A percentile compares a stretch with the other conserved stretches of the same genome.
These are phyloP conservation scores for Cercospora sp. DNA, from an alignment of 2,329 filamentous ascomycete species.

Conservation along the genomic window DNA sequence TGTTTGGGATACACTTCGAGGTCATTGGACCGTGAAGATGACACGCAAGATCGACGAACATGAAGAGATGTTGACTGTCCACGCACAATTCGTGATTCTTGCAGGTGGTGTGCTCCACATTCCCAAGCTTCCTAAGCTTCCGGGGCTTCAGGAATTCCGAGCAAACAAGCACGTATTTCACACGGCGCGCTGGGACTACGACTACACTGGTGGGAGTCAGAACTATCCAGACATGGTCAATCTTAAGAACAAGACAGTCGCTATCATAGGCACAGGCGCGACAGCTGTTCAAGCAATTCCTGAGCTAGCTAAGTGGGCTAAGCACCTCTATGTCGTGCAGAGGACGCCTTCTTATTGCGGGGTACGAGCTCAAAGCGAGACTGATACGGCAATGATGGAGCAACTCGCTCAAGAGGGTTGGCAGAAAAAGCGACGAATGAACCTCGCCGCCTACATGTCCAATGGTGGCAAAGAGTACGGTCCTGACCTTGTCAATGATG, in stretches of 20 bases:
- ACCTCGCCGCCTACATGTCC: conserved; percentile 37
- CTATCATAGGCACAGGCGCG: conserved; percentile 49
- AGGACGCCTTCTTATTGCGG: conserved; percentile 43
- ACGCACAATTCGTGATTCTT: no score
- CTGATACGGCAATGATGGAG: conserved; percentile 43
- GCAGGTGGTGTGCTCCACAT: no score
- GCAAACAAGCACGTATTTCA: no score
- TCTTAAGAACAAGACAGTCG: conserved; percentile 45
- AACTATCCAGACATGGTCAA: conserved; percentile 34
- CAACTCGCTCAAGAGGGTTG: conserved; percentile 47
- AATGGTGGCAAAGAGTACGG: neutral
- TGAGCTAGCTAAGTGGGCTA: conserved; percentile 41
- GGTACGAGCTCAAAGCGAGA: conserved; percentile 40
- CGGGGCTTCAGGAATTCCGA: no score
- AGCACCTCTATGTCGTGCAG: conserved; percentile 46
- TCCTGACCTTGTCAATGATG: neutral
- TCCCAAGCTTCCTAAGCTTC: no score
- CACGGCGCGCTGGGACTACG: no score
- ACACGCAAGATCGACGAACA: no score
- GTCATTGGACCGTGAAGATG: no score
- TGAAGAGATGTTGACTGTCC: no score
- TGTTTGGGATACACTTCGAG: no score
- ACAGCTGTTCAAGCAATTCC: conserved; percentile 47
- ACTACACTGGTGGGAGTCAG: neutral
- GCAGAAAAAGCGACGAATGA: conserved; percentile 50